These are phyloP conservation scores for Trypanosoma scelopori DNA, from an alignment of 208 protist genomes.

Conservation along the genomic window DNA sequence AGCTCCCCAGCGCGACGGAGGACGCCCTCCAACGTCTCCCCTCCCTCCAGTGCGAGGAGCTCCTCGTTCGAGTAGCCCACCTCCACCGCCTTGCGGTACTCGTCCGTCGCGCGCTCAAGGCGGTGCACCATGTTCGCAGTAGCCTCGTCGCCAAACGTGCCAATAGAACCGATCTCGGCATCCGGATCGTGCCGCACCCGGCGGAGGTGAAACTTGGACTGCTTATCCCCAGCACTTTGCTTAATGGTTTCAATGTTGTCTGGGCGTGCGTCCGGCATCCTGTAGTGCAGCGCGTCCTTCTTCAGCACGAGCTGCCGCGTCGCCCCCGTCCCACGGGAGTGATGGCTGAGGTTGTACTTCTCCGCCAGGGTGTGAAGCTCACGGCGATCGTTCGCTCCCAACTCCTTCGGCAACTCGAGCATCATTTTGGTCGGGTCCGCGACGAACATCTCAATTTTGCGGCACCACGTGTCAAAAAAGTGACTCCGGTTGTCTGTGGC, in stretches of 20 bases:
- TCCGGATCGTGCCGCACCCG: slow-evolving; percentile 37
- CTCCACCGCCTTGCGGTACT: slow-evolving; percentile 78
- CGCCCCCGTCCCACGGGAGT: slow-evolving; percentile 46
- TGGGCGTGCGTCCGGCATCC: slow-evolving; percentile 52
- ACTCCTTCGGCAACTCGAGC: slow-evolving; percentile 64
- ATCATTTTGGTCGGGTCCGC: slow-evolving; percentile 71
- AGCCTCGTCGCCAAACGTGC: slow-evolving; percentile 78
- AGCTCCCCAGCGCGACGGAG: slow-evolving; percentile 34
- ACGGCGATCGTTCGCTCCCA: slow-evolving; percentile 69
- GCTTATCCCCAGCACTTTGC: slow-evolving; percentile 43
- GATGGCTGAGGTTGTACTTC: slow-evolving; percentile 84
- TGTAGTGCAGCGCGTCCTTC: slow-evolving; percentile 85
- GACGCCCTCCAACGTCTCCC: slow-evolving; percentile 48
- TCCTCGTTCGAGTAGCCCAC: slow-evolving; percentile 84
- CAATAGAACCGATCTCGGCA: slow-evolving; percentile 50
- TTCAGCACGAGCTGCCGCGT: slow-evolving; percentile 69
- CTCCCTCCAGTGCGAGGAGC: slow-evolving; percentile 43
- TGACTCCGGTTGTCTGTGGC: slow-evolving; percentile 57
- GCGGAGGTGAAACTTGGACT: slow-evolving; percentile 67
- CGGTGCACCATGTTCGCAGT: slow-evolving; percentile 55
- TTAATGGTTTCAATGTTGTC: slow-evolving; percentile 56
- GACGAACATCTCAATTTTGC: slow-evolving; percentile 70
- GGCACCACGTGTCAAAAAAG: slow-evolving; percentile 75
- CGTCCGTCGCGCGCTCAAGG: slow-evolving; percentile 69
- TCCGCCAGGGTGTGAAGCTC: slow-evolving; percentile 82